A percentile compares a stretch with the other conserved stretches of the same genome.
Evolutionary conservation across 169 alveolate species (phyloP).

Genomic region (Plasmodium cynomolgi): DNA sequence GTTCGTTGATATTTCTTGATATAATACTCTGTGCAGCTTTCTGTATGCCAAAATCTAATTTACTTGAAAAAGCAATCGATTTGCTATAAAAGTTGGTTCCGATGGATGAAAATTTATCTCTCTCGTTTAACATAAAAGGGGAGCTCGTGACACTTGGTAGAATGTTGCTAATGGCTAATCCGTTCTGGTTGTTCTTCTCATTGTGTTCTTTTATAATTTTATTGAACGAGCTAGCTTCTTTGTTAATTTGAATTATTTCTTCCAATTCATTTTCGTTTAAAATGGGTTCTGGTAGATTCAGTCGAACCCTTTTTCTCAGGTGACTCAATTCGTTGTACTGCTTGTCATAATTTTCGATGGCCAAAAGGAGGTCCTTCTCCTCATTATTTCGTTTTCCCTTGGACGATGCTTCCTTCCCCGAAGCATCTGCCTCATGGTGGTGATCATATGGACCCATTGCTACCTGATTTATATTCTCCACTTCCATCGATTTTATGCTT

Average conservation of each 20-base stretch:
- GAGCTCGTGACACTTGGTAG: slow-evolving; percentile 50
- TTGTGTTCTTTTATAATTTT: slow-evolving; percentile 53
- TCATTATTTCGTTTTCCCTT: slow-evolving; percentile 32
- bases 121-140: slow-evolving; percentile 35
- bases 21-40: slow-evolving; percentile 51
- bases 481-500: slow-evolving; percentile 70
- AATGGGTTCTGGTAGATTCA: slow-evolving; percentile 59
- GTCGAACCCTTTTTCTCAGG: slow-evolving; percentile 52
- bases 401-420: not conserved
- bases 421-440: not conserved
- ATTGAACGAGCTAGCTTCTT: slow-evolving; percentile 65
- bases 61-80: slow-evolving; percentile 55
- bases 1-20: slow-evolving; percentile 33
- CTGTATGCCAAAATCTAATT: slow-evolving; percentile 46
- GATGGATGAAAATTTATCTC: slow-evolving; percentile 29
- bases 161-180: slow-evolving; percentile 30
- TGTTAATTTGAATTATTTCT: slow-evolving; percentile 64
- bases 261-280: slow-evolving; percentile 69
- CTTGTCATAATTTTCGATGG: slow-evolving; percentile 68
- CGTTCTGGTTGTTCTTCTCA: slow-evolving; percentile 9
- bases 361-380: slow-evolving; percentile 12
- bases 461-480: slow-evolving; percentile 26
- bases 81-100: slow-evolving; percentile 49
- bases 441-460: not conserved
- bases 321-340: slow-evolving; percentile 63